Evolutionary conservation across 2,329 filamentous ascomycete genomes (phyloP), one percentile per base, ranked within the genome.

Genomic region (Biscogniauxia sp.): DNA sequence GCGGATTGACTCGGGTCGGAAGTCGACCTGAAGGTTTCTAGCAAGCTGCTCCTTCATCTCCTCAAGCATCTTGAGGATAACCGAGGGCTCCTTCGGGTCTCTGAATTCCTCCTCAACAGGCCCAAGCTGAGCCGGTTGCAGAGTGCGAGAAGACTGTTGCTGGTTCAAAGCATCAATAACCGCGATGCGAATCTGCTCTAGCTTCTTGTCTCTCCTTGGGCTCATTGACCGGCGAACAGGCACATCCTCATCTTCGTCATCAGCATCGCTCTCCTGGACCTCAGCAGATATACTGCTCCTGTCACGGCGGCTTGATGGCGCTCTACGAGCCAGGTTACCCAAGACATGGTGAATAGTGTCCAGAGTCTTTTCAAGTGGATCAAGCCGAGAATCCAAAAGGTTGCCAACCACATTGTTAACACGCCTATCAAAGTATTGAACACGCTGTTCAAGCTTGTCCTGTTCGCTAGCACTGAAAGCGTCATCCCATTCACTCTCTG

Each of bases 401-500:
- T 85, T 86, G 56, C 90, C 91, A 65, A 99, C 90, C 65, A 98
- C 78, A 55, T 92, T 87, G 72, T 97, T 93, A 64, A 99, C 91
- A 71, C 91, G 93, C 53, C 87, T 89, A 71, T 98, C 93, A 70
- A 98, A 97, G 82, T 97, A 98, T 53, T 87, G 85, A 64, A 91
- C 91, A 54, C 93, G 87, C 57, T 88, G 87, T 65, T 91, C 87
- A 59, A 98, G 80, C 75, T 96, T 97, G 55, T 87, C 85, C 61
- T 96, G 92, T 70, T 96, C 91, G 37, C 89, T 88, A 19, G 92
- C 91, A 9, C 90, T 89, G 63, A 97, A 88, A 53, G 89, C 87
- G 71, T 90, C 90, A 70, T 96, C 93, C 95, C 95, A 99, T 74
- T 98, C 94, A 72, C 93, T 97, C 61, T 88, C 84, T 23, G 89